Evolutionary conservation across 164 flowering plant genomes (phyloP).

Genomic region (Saururus chinensis): DNA sequence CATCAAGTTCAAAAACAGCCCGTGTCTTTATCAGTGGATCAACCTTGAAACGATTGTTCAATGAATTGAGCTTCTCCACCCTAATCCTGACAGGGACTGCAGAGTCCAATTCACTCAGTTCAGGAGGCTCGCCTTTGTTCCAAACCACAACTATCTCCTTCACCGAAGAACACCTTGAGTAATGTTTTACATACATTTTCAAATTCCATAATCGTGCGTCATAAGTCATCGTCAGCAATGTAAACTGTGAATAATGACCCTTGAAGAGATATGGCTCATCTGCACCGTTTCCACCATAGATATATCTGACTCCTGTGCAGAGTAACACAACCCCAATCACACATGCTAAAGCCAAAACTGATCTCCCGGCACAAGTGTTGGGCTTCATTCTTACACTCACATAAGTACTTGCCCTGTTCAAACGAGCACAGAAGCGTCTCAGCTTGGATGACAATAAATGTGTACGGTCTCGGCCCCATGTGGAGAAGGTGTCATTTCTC

Average conservation of each 20-base stretch:
- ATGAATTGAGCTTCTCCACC: conserved; percentile 58
- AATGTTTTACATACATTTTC: conserved; percentile 84
- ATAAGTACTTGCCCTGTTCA: conserved; percentile 39
- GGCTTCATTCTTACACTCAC: conserved; percentile 46
- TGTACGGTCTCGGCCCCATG: conserved; percentile 53
- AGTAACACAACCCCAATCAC: conserved; percentile 30
- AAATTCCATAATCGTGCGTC: conserved; percentile 91
- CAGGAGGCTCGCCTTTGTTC: conserved; percentile 82
- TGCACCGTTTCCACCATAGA: conserved; percentile 82
- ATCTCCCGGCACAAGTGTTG: conserved; percentile 40
- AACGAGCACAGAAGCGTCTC: conserved; percentile 51
- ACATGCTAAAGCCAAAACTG: conserved; percentile 32
- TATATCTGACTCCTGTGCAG: conserved; percentile 49
- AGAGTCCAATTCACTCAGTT: conserved; percentile 54
- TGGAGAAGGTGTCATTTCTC: conserved; percentile 39
- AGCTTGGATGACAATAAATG: conserved; percentile 37
- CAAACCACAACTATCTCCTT: conserved; percentile 86
- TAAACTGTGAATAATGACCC: conserved; percentile 80
- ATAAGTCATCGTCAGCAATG: conserved; percentile 82
- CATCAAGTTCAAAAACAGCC: conserved; percentile 90
- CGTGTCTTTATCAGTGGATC: conserved; percentile 62
- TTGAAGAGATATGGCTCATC: conserved; percentile 58
- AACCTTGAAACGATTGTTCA: conserved; percentile 70
- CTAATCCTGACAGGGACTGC: conserved; percentile 79
- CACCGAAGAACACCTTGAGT: conserved; percentile 87